These are phyloP conservation scores for Talaromyces verruculosus DNA, from an alignment of 2,329 filamentous ascomycete genomes.

Conservation along the genomic window DNA sequence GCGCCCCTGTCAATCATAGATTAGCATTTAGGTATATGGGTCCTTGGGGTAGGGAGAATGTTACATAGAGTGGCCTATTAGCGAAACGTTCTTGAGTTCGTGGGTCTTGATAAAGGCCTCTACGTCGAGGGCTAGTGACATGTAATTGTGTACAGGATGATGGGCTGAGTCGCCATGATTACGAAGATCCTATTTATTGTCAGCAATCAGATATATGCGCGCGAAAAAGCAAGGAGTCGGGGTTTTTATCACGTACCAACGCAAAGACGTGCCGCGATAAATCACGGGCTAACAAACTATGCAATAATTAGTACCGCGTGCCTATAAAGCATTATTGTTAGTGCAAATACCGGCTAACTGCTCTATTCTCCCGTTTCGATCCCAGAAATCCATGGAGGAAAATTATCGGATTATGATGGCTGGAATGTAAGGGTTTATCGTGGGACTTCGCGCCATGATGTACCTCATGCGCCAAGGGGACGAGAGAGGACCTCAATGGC, in stretches of 20 bases:
- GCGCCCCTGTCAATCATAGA: background rate
- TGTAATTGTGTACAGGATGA: background rate
- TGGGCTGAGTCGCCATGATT: constrained; percentile 3
- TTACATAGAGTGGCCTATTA: constrained; percentile 11
- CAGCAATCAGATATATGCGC: too few species aligned
- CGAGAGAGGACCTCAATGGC: background rate
- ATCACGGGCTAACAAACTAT: background rate
- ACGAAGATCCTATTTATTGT: background rate
- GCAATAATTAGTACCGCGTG: too few species aligned
- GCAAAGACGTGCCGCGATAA: background rate
- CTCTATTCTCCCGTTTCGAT: constrained; percentile 1
- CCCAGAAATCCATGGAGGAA: constrained; percentile 8
- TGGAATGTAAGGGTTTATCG: background rate
- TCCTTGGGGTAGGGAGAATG: background rate
- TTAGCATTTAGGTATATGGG: background rate
- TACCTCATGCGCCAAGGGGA: background rate
- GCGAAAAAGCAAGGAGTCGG: too few species aligned
- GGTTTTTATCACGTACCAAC: too few species aligned
- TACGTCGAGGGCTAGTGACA: background rate
- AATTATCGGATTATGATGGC: background rate
- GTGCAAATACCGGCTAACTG: background rate
- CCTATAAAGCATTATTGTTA: too few species aligned
- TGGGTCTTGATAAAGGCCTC: background rate
- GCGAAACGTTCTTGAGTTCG: background rate
- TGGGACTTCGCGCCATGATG: background rate